Percentiles rank a stretch among this genome's conserved stretches.
phyloP scores from a whole-genome alignment of 2,329 filamentous ascomycete species.

The Lojkania enalia region DNA sequence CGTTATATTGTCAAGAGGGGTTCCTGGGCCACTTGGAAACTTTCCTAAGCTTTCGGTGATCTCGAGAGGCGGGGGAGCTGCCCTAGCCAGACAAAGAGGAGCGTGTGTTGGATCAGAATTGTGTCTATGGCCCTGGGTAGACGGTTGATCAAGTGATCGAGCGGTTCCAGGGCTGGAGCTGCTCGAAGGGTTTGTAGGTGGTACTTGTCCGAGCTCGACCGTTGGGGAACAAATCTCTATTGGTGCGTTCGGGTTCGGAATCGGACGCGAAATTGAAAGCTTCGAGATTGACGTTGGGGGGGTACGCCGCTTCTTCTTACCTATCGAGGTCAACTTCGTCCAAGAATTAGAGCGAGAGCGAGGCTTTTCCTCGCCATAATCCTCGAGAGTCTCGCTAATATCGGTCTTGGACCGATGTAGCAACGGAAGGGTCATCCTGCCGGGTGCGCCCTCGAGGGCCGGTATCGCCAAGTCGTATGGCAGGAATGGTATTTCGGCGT shows the following conservation, averaged over 20 bases:
- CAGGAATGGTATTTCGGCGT: constrained; percentile 5
- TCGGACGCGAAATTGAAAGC: constrained; percentile 30
- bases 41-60: constrained; percentile 19
- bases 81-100: too few relatives aligned
- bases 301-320: constrained; percentile 23
- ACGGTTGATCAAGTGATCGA: too few relatives aligned
- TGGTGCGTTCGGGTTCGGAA: constrained; percentile 20
- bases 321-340: constrained; percentile 32
- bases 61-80: too few relatives aligned
- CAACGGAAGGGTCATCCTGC: constrained; percentile 4
- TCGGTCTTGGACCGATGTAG: constrained; percentile 33
- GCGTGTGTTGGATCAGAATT: too few relatives aligned
- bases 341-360: neutral
- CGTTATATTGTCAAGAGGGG: constrained; percentile 28
- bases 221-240: constrained; percentile 18
- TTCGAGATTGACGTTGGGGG: constrained; percentile 25
- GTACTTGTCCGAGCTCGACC: constrained; percentile 11
- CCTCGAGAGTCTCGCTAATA: constrained; percentile 17
- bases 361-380: neutral
- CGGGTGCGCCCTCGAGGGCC: constrained; percentile 17
- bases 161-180: too few relatives aligned
- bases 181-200: too few relatives aligned
- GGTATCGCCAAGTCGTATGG: too few relatives aligned
- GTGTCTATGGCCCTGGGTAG: too few relatives aligned
- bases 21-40: constrained; percentile 16